Conservation (phyloP, 2,329 filamentous ascomycete genomes). For the Tolypocladium pustulatum region DNA sequence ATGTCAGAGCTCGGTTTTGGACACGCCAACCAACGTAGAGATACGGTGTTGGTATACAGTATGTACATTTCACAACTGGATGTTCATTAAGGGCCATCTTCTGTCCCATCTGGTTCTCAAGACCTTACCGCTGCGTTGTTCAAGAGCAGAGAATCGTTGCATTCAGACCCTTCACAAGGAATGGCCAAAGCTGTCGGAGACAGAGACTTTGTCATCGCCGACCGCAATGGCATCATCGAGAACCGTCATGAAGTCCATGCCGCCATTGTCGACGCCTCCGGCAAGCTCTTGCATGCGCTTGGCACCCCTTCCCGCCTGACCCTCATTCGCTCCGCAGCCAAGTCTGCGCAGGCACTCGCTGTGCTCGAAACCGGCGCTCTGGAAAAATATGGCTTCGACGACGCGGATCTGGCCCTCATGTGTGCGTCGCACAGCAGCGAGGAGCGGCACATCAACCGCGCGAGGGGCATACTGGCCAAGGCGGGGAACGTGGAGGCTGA, state of each 20-base stretch:
- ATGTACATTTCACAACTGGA: too few relatives aligned
- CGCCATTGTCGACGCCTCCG: conserved; percentile 25
- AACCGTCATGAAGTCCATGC: conserved; percentile 33
- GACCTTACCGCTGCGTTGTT: too few relatives aligned
- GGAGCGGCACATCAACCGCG: conserved; percentile 25
- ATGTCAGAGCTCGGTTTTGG: too few relatives aligned
- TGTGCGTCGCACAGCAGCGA: conserved; percentile 37
- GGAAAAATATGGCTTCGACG: conserved; percentile 23
- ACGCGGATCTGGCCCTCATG: conserved; percentile 32
- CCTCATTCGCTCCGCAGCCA: conserved; percentile 32
- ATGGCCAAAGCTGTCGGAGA: background rate
- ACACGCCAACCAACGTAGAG: too few relatives aligned
- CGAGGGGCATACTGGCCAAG: conserved; percentile 25
- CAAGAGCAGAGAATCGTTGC: background rate
- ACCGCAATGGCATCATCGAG: conserved; percentile 29
- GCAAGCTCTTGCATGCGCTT: conserved; percentile 25
- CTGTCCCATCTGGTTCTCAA: too few relatives aligned
- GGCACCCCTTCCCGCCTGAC: conserved; percentile 31
- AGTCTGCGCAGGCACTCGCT: conserved; percentile 32
- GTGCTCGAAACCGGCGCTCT: conserved; percentile 29
- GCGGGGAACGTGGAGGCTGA: conserved; percentile 20
- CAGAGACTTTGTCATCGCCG: conserved; percentile 15
- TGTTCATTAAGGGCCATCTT: too few relatives aligned
- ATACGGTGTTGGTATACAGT: too few relatives aligned
- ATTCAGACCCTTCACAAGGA: background rate